phyloP scores from a whole-genome alignment of 768 basidiomycete genomes.

The Macrolepiota fuliginosa region DNA sequence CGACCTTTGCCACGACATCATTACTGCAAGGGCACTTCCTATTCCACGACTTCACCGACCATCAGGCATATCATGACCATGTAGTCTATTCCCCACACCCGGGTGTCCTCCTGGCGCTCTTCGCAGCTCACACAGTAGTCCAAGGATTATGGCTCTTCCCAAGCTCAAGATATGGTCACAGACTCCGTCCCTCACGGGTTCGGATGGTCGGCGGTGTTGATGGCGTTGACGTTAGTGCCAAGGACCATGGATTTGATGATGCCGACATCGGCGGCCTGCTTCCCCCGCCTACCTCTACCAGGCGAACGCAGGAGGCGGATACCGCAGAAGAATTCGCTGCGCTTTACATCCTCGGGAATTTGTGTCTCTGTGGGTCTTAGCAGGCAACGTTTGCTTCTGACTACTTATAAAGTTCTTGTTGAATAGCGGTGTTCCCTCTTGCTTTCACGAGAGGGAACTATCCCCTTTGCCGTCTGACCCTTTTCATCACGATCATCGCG shows the following conservation, averaged over 20 bases:
- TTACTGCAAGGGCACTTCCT: background rate
- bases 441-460: background rate
- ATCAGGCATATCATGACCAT: background rate
- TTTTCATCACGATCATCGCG: background rate
- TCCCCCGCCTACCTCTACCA: background rate
- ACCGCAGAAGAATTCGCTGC: background rate
- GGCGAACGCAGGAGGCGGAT: background rate
- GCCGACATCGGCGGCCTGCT: background rate
- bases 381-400: background rate
- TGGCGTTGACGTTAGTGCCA: background rate
- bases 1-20: background rate
- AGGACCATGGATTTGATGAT: background rate
- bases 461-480: background rate
- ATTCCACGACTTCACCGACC: background rate
- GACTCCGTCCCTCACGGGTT: background rate
- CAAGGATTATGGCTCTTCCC: background rate
- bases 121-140: background rate
- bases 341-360: background rate
- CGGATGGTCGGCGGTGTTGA: background rate
- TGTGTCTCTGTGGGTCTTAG: background rate
- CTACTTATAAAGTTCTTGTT: background rate
- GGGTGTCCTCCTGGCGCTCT: background rate
- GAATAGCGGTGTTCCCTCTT: background rate
- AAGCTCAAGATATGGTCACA: background rate
- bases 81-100: background rate